Evolutionary conservation across 495 filamentous ascomycete species (phyloP).

Genomic region (Hypoxylon fuscum): DNA sequence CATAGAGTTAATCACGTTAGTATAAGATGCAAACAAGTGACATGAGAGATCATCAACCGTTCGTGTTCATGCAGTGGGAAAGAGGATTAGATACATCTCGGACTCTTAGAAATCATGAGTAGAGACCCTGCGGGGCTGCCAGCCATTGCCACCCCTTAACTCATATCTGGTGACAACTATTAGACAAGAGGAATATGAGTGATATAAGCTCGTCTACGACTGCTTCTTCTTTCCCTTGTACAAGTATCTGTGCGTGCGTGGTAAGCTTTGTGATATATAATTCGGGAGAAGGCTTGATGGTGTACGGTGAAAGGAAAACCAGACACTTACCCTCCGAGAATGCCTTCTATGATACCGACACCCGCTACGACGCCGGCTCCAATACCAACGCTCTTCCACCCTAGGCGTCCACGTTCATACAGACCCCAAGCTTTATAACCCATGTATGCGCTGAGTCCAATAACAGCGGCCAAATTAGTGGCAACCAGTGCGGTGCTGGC

Average conservation of each 20-base stretch:
- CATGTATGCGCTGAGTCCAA: slow-evolving; percentile 56
- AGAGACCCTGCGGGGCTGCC: slow-evolving; percentile 16
- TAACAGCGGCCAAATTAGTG: slow-evolving; percentile 52
- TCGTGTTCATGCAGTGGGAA: slow-evolving; percentile 6
- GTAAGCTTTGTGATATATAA: slow-evolving; percentile 3
- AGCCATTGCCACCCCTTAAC: slow-evolving; percentile 5
- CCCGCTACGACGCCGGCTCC: slow-evolving; percentile 62
- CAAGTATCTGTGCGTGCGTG: slow-evolving; percentile 43
- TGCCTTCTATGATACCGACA: slow-evolving; percentile 53
- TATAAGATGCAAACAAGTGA: background rate
- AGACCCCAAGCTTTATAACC: slow-evolving; percentile 58
- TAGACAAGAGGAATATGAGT: background rate
- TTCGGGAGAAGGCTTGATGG: background rate
- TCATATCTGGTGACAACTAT: slow-evolving; percentile 12
- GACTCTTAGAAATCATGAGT: slow-evolving; percentile 17
- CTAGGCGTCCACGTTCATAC: slow-evolving; percentile 71
- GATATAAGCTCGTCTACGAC: slow-evolving; percentile 28
- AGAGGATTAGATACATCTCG: slow-evolving; percentile 20
- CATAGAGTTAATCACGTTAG: background rate
- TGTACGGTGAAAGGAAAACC: background rate
- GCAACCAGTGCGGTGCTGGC: slow-evolving; percentile 47
- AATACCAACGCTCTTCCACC: slow-evolving; percentile 73
- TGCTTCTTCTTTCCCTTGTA: slow-evolving; percentile 52
- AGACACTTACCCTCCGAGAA: slow-evolving; percentile 49
- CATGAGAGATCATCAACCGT: too few relatives aligned